These are phyloP conservation scores for Heterobasidion irregulare DNA, from an alignment of 1,284 basidiomycete genomes.

Conservation along the genomic window DNA sequence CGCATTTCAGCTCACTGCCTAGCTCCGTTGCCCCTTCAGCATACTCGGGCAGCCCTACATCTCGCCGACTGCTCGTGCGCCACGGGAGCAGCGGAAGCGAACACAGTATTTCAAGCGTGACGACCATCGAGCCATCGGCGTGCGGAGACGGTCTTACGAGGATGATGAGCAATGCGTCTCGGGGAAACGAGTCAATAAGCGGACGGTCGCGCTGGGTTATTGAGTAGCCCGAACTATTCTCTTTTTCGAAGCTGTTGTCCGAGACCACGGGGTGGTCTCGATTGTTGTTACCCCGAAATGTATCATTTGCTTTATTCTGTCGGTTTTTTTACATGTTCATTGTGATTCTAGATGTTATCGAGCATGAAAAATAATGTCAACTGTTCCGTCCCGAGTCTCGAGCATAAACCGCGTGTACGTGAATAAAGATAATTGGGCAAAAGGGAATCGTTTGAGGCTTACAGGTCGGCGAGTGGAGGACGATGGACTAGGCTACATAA, in stretches of 20 bases:
- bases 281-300: not conserved
- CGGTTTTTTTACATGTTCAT: not conserved
- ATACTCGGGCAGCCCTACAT: not conserved
- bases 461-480: not conserved
- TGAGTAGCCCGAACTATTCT: conserved; percentile 26
- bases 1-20: conserved; percentile 2
- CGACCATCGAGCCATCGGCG: not conserved
- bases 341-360: not conserved
- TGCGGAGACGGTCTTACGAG: not conserved
- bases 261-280: not conserved
- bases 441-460: not conserved
- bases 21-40: not conserved
- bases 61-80: conserved; percentile 3
- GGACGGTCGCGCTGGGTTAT: conserved; percentile 44
- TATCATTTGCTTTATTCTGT: not conserved
- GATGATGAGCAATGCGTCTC: conserved; percentile 8
- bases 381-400: not conserved
- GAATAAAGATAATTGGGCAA: not conserved
- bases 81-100: conserved; percentile 14
- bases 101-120: not conserved
- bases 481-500: not conserved
- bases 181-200: conserved; percentile 2
- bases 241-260: not conserved
- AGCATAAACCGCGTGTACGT: not conserved
- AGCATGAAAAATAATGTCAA: not conserved